Evolutionary conservation across 1,284 basidiomycete genomes (phyloP).

Genomic region (Heterobasidion annosum): DNA sequence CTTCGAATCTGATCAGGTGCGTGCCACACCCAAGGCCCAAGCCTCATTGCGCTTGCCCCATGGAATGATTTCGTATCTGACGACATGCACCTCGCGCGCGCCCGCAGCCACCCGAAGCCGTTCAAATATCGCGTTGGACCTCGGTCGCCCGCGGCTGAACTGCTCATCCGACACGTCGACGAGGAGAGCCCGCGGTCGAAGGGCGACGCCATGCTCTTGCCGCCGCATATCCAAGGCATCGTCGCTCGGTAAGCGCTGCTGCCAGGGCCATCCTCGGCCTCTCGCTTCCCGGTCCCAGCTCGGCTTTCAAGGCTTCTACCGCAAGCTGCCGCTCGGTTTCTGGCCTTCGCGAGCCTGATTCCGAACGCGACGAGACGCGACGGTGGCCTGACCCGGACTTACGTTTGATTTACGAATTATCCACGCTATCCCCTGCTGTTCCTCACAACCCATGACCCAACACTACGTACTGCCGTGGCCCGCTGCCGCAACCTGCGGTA

Average conservation of each 20-base stretch:
- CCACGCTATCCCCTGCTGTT: not conserved
- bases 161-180: not conserved
- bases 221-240: not conserved
- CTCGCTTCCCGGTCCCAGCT: not conserved
- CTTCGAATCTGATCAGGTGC: not conserved
- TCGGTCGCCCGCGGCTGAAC: not conserved
- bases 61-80: not conserved
- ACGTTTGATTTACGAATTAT: not conserved
- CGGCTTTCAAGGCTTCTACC: too few species aligned
- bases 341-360: too few species aligned
- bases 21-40: not conserved
- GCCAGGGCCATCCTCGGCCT: not conserved
- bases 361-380: too few species aligned
- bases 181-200: not conserved
- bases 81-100: not conserved
- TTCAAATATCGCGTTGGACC: not conserved
- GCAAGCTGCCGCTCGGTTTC: too few species aligned
- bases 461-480: too few species aligned
- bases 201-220: not conserved
- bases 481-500: too few species aligned
- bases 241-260: not conserved
- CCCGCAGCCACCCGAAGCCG: not conserved
- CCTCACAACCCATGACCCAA: not conserved
- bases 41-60: not conserved
- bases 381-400: not conserved